A percentile compares a stretch with the other conserved stretches of the same genome.
phyloP scores from a whole-genome alignment of 2,329 filamentous ascomycete genomes.

The Helicocarpus griseus region DNA sequence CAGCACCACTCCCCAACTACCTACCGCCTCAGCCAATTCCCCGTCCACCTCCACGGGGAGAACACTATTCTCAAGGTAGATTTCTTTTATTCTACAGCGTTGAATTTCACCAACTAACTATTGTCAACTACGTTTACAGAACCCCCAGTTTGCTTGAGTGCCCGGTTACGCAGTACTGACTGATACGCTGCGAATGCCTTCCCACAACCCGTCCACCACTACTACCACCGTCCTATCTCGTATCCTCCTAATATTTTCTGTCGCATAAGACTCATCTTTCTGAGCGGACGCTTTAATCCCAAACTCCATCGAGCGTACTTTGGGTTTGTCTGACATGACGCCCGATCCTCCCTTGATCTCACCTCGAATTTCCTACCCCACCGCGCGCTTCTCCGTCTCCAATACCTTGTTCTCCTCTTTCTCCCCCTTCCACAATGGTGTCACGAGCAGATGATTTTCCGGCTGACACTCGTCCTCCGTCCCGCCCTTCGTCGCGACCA shows the following conservation, averaged over 20 bases:
- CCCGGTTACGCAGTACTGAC: neutral
- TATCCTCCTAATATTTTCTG: neutral
- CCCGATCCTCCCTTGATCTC: neutral
- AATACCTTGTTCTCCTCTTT: neutral
- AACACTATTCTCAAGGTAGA: no score
- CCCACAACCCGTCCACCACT: neutral
- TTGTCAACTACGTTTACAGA: neutral
- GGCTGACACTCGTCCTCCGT: slow-evolving; percentile 25
- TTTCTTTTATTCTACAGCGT: no score
- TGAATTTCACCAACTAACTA: no score
- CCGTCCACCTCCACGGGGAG: slow-evolving; percentile 10
- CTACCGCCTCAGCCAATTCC: slow-evolving; percentile 11
- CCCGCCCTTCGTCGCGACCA: slow-evolving; percentile 26
- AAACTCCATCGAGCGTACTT: neutral
- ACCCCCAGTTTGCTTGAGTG: neutral
- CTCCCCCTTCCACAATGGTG: slow-evolving; percentile 23
- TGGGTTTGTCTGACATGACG: neutral
- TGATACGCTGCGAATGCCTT: neutral
- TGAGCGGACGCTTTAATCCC: neutral
- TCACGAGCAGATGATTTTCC: slow-evolving; percentile 28
- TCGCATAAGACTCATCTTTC: neutral
- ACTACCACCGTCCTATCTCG: neutral
- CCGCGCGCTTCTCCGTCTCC: neutral
- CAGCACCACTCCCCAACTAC: neutral
- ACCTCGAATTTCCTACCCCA: neutral